These are phyloP conservation scores for Ophiostoma sp. DNA, from an alignment of 2,329 filamentous ascomycete genomes.

Conservation along the genomic window DNA sequence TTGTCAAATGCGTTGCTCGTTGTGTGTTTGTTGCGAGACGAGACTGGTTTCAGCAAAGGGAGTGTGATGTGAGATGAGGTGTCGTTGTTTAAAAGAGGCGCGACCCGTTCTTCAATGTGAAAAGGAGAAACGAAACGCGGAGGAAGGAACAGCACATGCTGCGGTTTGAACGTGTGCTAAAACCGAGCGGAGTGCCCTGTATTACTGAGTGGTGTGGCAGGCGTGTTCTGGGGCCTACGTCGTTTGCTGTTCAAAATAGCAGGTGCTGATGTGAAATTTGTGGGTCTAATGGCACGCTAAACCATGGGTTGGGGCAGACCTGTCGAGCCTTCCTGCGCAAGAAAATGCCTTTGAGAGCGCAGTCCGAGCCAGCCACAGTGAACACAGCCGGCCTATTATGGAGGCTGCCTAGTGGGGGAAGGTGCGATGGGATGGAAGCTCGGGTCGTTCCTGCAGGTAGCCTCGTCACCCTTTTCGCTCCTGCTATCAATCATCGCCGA, in stretches of 20 bases:
- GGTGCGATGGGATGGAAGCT: constrained; percentile 13
- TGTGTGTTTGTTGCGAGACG: background rate
- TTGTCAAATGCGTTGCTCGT: background rate
- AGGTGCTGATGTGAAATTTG: background rate
- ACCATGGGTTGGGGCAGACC: constrained; percentile 12
- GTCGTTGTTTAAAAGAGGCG: background rate
- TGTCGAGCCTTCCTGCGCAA: constrained; percentile 14
- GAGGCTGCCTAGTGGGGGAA: constrained; percentile 25
- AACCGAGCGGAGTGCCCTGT: constrained; percentile 6
- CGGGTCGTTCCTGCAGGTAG: constrained; percentile 27
- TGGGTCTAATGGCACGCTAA: constrained; percentile 8
- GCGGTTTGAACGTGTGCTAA: constrained; percentile 19
- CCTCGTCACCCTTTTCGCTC: constrained; percentile 24
- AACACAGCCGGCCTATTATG: background rate
- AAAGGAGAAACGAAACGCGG: constrained; percentile 22
- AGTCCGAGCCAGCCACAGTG: background rate
- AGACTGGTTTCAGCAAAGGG: background rate
- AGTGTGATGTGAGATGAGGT: background rate
- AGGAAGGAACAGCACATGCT: constrained; percentile 16
- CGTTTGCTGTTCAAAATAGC: constrained; percentile 11
- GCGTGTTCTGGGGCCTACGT: background rate
- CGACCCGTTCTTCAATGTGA: background rate
- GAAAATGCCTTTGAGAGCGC: background rate
- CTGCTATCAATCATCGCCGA: background rate
- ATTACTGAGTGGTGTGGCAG: background rate